Evolutionary conservation across 371 early-diverging fungal genomes (phyloP).

Genomic region (Mucor plumbeus): DNA sequence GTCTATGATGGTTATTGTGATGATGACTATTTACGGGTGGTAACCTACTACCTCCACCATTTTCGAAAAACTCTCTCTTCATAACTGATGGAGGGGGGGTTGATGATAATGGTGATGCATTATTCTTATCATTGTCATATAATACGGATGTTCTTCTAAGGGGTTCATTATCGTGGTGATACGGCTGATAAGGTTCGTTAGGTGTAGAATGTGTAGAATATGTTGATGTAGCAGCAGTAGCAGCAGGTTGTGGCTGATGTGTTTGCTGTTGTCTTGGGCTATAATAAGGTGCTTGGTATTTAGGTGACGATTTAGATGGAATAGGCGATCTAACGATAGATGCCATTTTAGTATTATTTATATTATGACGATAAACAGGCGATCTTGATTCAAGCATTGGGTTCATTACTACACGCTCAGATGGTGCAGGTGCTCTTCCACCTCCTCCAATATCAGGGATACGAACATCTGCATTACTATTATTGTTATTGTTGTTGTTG

Average conservation of each 20-base stretch:
- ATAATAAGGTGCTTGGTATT: conserved; percentile 9
- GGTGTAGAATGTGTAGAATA: not conserved
- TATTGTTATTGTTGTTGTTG: not conserved
- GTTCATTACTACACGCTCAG: conserved; percentile 42
- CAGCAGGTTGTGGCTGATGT: not conserved
- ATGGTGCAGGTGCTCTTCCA: conserved; percentile 40
- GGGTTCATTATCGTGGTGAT: conserved; percentile 18
- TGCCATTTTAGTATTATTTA: conserved; percentile 12
- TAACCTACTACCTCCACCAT: not conserved
- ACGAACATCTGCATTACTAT: conserved; percentile 30
- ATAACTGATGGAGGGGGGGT: conserved; percentile 4
- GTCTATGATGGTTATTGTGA: conserved; percentile 11
- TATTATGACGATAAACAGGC: conserved; percentile 16
- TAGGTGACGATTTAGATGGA: conserved; percentile 29
- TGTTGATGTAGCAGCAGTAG: not conserved
- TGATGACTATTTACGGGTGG: conserved; percentile 9
- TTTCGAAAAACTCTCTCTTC: conserved; percentile 4
- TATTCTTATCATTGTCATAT: conserved; percentile 24
- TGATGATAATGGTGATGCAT: not conserved
- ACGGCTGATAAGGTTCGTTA: not conserved
- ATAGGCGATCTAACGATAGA: conserved; percentile 28
- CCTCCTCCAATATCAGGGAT: conserved; percentile 45
- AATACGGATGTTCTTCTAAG: conserved; percentile 34
- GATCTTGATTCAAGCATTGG: conserved; percentile 34
- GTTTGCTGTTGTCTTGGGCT: conserved; percentile 6